phyloP scores from a whole-genome alignment of 495 filamentous ascomycete species.

The Talaromyces nanjingensis region DNA sequence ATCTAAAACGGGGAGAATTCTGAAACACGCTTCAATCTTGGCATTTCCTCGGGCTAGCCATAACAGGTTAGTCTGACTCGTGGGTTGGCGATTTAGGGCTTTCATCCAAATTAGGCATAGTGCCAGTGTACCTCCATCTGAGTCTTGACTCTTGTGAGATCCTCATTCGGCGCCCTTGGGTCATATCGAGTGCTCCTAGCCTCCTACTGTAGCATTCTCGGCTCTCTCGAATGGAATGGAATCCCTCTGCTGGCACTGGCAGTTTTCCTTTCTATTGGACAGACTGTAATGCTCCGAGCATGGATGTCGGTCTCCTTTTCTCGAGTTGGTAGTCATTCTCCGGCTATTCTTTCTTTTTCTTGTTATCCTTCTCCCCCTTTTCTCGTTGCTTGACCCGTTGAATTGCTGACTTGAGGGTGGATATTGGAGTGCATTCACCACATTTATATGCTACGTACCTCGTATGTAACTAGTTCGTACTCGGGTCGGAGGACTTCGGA shows the following conservation, averaged over 20 bases:
- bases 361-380: not conserved
- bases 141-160: not conserved
- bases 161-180: not conserved
- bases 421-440: not conserved
- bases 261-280: not conserved
- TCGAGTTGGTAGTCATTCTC: not conserved
- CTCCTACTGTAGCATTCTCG: not conserved
- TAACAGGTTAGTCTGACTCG: not conserved
- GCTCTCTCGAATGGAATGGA: not conserved
- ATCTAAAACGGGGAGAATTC: constrained; percentile 12
- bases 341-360: not conserved
- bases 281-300: not conserved
- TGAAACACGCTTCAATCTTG: constrained; percentile 15
- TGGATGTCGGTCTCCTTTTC: not conserved
- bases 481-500: not conserved
- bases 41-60: not conserved
- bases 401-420: not conserved
- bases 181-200: not conserved
- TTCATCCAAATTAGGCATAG: not conserved
- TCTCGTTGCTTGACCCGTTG: not conserved
- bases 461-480: not conserved
- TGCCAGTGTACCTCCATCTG: not conserved
- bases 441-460: not conserved
- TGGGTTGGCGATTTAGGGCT: not conserved
- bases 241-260: not conserved